A percentile compares a stretch with the other conserved stretches of the same genome.
Conservation (phyloP, 208 protist genomes). For the Crithidia fasciculata region DNA sequence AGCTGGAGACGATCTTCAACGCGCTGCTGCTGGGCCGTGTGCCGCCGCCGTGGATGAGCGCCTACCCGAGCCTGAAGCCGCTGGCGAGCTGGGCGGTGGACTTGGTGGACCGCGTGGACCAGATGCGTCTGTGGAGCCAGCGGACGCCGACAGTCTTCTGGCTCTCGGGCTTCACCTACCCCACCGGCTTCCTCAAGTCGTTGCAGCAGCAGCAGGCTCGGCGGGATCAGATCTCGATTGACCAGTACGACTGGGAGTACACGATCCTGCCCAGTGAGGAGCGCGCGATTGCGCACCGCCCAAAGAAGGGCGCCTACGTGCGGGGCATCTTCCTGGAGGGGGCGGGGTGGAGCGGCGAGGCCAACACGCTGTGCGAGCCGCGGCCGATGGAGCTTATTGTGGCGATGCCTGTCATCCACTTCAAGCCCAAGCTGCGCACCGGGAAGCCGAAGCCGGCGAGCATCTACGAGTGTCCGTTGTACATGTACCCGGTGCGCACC, state of each 20-base stretch:
- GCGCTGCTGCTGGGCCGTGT: constrained; percentile 92
- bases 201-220: constrained; percentile 96
- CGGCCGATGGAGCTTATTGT: constrained; percentile 96
- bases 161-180: constrained; percentile 99
- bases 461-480: constrained; percentile 96
- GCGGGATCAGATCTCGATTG: constrained; percentile 93
- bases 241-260: constrained; percentile 98
- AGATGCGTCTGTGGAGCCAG: constrained; percentile 94
- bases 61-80: constrained; percentile 98
- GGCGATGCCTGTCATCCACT: constrained; percentile 98
- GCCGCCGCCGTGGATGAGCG: constrained; percentile 93
- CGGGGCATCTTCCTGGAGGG: constrained; percentile 97
- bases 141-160: constrained; percentile 96
- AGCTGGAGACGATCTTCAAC: constrained; percentile 96
- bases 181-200: constrained; percentile 98
- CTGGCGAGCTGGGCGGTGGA: constrained; percentile 97
- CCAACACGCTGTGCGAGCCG: constrained; percentile 94
- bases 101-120: constrained; percentile 93
- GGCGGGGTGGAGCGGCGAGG: constrained; percentile 94
- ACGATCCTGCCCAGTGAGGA: constrained; percentile 91
- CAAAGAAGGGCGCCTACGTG: constrained; percentile 97
- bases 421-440: constrained; percentile 95
- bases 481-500: constrained; percentile 98
- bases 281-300: constrained; percentile 85
- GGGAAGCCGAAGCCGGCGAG: constrained; percentile 67